Evolutionary conservation across 2,329 filamentous ascomycete species (phyloP).

Genomic region (Aureobasidium sp.): DNA sequence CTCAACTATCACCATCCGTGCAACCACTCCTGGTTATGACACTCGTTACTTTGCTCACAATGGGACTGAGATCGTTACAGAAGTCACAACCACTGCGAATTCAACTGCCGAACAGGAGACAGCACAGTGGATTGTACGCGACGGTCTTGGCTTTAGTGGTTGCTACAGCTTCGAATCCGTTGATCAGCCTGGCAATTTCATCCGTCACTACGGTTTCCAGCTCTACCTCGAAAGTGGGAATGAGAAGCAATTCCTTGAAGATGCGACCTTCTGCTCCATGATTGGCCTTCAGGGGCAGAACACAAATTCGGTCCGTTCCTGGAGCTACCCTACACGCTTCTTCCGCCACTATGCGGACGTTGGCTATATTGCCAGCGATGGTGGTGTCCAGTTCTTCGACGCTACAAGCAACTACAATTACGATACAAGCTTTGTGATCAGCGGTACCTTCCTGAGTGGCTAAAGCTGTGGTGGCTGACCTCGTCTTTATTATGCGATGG

Average conservation of each 20-base stretch:
- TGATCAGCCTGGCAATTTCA: background rate
- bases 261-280: background rate
- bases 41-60: background rate
- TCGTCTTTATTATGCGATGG: no score
- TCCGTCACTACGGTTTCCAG: background rate
- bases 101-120: background rate
- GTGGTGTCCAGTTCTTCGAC: background rate
- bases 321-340: background rate
- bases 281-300: background rate
- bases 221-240: background rate
- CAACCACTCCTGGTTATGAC: background rate
- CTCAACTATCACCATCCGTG: background rate
- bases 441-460: background rate
- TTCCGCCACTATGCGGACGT: background rate
- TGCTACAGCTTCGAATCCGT: background rate
- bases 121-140: background rate
- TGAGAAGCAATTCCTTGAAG: background rate
- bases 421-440: background rate
- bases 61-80: background rate
- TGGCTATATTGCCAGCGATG: background rate
- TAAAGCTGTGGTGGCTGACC: background rate
- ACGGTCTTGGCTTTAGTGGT: background rate
- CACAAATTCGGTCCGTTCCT: background rate
- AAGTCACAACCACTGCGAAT: background rate
- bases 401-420: background rate